Conservation (phyloP, 2,329 filamentous ascomycete genomes). For the Lachnellula willkommii region DNA sequence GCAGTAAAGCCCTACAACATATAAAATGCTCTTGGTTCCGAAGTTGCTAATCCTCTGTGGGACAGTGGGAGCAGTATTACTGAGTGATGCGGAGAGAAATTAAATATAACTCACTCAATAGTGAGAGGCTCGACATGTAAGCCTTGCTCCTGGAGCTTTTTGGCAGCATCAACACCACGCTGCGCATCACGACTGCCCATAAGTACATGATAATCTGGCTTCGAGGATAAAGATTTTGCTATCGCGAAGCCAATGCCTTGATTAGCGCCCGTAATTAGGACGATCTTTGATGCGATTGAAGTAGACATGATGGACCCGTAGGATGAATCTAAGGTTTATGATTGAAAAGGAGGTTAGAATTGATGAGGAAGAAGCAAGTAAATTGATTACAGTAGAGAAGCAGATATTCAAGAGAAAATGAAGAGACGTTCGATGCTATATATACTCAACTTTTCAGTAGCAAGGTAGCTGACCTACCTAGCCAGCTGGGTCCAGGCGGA, state of each 20-base stretch:
- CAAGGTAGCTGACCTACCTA: no score
- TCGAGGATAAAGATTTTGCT: slow-evolving; percentile 19
- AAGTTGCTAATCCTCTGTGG: neutral
- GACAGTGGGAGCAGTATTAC: neutral
- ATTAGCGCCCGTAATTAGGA: slow-evolving; percentile 38
- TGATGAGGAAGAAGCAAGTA: no score
- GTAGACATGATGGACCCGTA: neutral
- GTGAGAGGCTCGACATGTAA: neutral
- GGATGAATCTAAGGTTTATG: no score
- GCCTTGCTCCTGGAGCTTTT: slow-evolving; percentile 1
- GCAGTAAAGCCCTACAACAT: no score
- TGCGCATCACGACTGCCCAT: slow-evolving; percentile 10
- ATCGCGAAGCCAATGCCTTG: slow-evolving; percentile 38
- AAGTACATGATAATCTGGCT: slow-evolving; percentile 10
- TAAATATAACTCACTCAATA: neutral
- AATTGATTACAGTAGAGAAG: no score
- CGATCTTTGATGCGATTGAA: neutral
- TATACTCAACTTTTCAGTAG: no score
- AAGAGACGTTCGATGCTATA: no score
- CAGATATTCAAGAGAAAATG: no score
- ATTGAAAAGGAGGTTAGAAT: no score
- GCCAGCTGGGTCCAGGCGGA: no score
- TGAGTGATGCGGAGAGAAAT: neutral
- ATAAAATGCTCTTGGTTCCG: no score
- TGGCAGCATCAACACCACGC: slow-evolving; percentile 7